Base-by-base conservation (phyloP, 225 moss, liverwort and hornwort genomes). In the Pseudisothecium myosuroides region DNA sequence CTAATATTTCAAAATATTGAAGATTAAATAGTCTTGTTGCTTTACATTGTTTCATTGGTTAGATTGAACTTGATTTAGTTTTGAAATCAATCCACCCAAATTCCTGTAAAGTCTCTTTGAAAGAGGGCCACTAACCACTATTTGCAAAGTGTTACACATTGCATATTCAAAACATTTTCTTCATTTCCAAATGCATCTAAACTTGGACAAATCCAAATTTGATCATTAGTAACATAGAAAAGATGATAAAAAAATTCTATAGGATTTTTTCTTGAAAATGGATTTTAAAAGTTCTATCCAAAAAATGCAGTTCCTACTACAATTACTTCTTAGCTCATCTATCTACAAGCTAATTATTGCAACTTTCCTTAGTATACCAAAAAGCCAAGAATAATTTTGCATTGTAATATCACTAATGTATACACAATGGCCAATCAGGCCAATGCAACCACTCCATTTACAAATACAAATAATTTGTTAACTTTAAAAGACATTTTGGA, bases 221-320 rank as follows among this genome's bases (percentile, higher is more conserved):
- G 2, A 73, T 28, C 26, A 2, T 14, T 9, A 7, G 4, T 4
- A 73, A 17, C 3, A 43, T 17, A 0, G 17, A 39, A 43, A 27
- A 73, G 16, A 32, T 76, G 6, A 50, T 7, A 5, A 49, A 5
- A 49, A 76, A 7, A 10, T 49, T 32, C 32, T 49, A 5, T 20
- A 7, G 32, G 49, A 50, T 7, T 49, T 31, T 75, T 49, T 20
- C 0, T 0, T 18, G 0, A 31, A 12, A 75, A 47, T 0, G 2
- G 6, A 47, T 67, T 66, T 36, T 6, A 22, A 73, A 11, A 74
- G 9, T 4, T 74, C 47, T 31, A 14, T 71, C 8, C 1, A 71
- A 41, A 69, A 2, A 69, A 39, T 69, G 13, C 4, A 39, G 0
- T 41, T 71, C 6, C 14, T 14, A 71, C 4, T 39, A 10, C 24